Evolutionary conservation across 495 filamentous ascomycete species (phyloP), one percentile per base, ranked within the genome.

Genomic region (Terfezia boudieri): DNA sequence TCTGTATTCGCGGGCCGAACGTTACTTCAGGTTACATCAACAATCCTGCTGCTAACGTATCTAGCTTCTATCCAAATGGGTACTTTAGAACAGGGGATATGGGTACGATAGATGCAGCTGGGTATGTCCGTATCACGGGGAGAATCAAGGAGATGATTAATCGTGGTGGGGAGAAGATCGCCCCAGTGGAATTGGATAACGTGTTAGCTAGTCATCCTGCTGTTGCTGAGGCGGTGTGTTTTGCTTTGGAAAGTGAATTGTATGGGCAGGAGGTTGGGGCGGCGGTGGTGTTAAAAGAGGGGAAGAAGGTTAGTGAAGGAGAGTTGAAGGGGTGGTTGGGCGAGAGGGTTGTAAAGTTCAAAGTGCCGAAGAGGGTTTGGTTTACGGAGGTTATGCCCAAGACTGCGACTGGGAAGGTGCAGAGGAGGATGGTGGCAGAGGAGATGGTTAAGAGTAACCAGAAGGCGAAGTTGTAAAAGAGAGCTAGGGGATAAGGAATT

Each of bases 331-430:
- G 59, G 26, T 89, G 79, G 76, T 73, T 86, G 49, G 72, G 66
- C 0, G 73, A 80, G 37, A 80, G 72, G 64, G 62, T 86, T 61
- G 80, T 80, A 32, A 83, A 80, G 66, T 89, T 87, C 62, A 92
- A 92, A 72, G 72, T 85, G n/a, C 84, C 85, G 0, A 86, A 84
- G 69, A 77, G 82, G 75, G 69, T 88, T 26, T 89, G 79, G 67
- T 84, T 86, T 58, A 84, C 81, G 7, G 71, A 83, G 53, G 67
- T 77, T 55, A 88, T 90, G 76, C 84, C 84, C 37, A 89, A 89
- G 70, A 92, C 85, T 22, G 82, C 84, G n/a, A 92, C 84, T 8
- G 84, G 85, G 32, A 92, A 89, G 70, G 78, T 89, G 53, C 85
- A 89, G 68, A 69, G 84, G 53, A 73, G 83, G 36, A 80, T 84